A percentile compares a stretch with the other conserved stretches of the same genome.
These are phyloP conservation scores for Talaromyces sp. DNA, from an alignment of 2,329 filamentous ascomycete genomes.

Conservation along the genomic window DNA sequence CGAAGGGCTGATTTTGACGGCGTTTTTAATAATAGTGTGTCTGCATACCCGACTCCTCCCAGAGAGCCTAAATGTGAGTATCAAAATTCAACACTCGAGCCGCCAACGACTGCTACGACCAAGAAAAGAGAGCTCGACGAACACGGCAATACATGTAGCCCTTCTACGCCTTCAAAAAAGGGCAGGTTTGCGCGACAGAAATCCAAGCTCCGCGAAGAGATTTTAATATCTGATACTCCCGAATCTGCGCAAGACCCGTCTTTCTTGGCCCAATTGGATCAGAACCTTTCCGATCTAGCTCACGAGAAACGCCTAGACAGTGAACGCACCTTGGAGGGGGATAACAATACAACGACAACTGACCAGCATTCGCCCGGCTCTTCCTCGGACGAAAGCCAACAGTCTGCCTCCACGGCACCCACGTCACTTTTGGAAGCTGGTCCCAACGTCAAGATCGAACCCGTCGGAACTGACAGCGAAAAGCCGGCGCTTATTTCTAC, in stretches of 20 bases:
- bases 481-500: slow-evolving; percentile 1
- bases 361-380: slow-evolving; percentile 24
- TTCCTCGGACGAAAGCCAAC: slow-evolving; percentile 25
- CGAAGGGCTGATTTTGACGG: not conserved
- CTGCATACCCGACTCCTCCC: not conserved
- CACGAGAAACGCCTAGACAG: not conserved
- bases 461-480: not conserved
- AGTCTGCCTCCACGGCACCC: slow-evolving; percentile 24
- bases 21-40: not conserved
- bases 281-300: not conserved
- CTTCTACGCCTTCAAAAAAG: slow-evolving; percentile 27
- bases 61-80: not conserved
- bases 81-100: not conserved
- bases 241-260: slow-evolving; percentile 12
- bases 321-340: not conserved
- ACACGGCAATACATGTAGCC: slow-evolving; percentile 13
- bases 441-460: slow-evolving; percentile 16
- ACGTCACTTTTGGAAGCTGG: slow-evolving; percentile 29
- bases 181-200: slow-evolving; percentile 27
- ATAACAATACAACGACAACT: slow-evolving; percentile 10
- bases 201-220: slow-evolving; percentile 32
- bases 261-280: not conserved
- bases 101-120: not conserved
- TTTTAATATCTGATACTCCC: slow-evolving; percentile 27
- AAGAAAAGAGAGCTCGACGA: slow-evolving; percentile 14